Evolutionary conservation across 2,329 filamentous ascomycete genomes (phyloP).

Genomic region (Alternaria triticimaculans): DNA sequence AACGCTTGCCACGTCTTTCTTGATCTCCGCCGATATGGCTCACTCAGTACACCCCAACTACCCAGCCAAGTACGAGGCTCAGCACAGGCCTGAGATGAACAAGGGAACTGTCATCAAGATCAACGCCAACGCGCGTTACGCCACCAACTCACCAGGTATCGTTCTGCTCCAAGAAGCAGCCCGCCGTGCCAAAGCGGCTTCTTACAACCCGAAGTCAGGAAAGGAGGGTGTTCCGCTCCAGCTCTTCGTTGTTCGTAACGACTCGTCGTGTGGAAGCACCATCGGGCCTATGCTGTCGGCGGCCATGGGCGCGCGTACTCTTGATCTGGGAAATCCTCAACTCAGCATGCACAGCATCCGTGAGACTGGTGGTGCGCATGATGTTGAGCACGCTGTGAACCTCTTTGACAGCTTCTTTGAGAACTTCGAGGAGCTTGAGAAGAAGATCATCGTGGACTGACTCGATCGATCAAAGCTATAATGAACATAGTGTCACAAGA

Average conservation of each 20-base stretch:
- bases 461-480: conserved; percentile 36
- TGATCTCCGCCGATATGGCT: conserved; percentile 97
- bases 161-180: conserved; percentile 91
- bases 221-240: conserved; percentile 82
- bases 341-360: conserved; percentile 97
- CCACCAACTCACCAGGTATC: conserved; percentile 94
- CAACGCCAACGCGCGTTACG: conserved; percentile 96
- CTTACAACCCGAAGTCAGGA: conserved; percentile 49
- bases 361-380: conserved; percentile 86
- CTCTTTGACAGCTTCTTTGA: conserved; percentile 89
- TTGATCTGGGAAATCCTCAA: conserved; percentile 94
- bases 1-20: conserved; percentile 87
- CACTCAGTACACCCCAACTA: conserved; percentile 98
- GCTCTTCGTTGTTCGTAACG: conserved; percentile 94
- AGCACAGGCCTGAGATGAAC: conserved; percentile 94
- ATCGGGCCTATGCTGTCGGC: conserved; percentile 97
- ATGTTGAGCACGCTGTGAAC: conserved; percentile 84
- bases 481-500: neutral
- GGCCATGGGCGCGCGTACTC: conserved; percentile 81
- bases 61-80: conserved; percentile 84
- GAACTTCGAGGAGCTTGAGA: conserved; percentile 81
- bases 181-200: conserved; percentile 60
- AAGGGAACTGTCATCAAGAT: conserved; percentile 96
- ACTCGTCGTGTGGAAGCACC: conserved; percentile 91
- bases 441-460: conserved; percentile 83